Percentiles rank a stretch among this genome's conserved stretches.
Conservation (phyloP, 345 rosid species). For the Linum usitatissimum region DNA sequence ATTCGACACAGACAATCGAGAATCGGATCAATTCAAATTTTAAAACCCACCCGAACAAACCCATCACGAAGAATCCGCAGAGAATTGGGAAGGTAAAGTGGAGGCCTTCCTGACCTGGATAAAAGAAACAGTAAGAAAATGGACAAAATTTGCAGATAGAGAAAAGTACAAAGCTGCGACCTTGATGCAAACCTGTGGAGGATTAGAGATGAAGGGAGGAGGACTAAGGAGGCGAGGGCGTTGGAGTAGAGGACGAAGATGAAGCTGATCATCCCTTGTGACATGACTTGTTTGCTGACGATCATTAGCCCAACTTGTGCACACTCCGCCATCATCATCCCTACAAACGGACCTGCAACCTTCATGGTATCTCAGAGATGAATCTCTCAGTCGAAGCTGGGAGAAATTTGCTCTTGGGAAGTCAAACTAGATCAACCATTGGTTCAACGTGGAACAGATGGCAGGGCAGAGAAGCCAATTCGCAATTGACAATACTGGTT, state of each 20-base stretch:
- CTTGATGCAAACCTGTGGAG: slow-evolving; percentile 27
- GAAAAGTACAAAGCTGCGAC: background rate
- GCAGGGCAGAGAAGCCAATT: too few species aligned
- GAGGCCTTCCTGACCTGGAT: slow-evolving; percentile 42
- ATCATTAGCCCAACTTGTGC: slow-evolving; percentile 54
- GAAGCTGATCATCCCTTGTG: slow-evolving; percentile 41
- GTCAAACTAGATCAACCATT: background rate
- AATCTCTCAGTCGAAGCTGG: too few species aligned
- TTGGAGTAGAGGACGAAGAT: slow-evolving; percentile 50
- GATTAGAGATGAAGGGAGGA: slow-evolving; percentile 41
- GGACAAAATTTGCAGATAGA: background rate
- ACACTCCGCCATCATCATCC: slow-evolving; percentile 49
- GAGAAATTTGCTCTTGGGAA: background rate
- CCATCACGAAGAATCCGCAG: slow-evolving; percentile 40
- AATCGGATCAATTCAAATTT: background rate
- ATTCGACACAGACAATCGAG: background rate
- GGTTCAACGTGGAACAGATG: background rate
- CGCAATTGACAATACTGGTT: too few species aligned
- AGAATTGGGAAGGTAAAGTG: slow-evolving; percentile 28
- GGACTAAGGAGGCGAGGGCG: slow-evolving; percentile 43
- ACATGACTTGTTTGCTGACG: slow-evolving; percentile 41
- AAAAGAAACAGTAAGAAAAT: background rate
- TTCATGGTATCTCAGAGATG: slow-evolving; percentile 3
- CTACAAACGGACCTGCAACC: slow-evolving; percentile 24
- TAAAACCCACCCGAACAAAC: slow-evolving; percentile 35